Percentiles rank a stretch among this genome's conserved stretches.
phyloP scores from a whole-genome alignment of 345 rosid genomes.

The Ailanthus altissimus region DNA sequence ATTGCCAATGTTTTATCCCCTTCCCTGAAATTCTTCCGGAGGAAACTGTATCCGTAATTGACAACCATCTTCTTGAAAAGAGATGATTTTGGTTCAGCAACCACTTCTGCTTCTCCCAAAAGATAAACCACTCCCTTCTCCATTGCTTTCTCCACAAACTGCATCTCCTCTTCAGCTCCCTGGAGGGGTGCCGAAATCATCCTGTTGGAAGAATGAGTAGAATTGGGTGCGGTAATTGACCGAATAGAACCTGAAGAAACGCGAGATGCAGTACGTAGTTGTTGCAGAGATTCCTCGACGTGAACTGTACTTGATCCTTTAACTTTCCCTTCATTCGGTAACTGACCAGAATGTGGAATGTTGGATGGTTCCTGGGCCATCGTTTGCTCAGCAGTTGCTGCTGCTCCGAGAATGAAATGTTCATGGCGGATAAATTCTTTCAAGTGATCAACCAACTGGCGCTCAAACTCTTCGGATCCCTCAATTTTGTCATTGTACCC shows the following conservation, averaged over 20 bases:
- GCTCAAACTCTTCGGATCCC: slow-evolving; percentile 49
- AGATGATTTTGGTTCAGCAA: slow-evolving; percentile 49
- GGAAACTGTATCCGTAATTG: slow-evolving; percentile 50
- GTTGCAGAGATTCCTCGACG: slow-evolving; percentile 41
- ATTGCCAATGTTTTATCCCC: slow-evolving; percentile 56
- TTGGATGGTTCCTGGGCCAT: background rate
- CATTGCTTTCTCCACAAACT: slow-evolving; percentile 54
- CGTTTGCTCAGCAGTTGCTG: slow-evolving; percentile 6
- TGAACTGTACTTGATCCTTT: slow-evolving; percentile 23
- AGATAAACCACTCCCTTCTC: slow-evolving; percentile 69
- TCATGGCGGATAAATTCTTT: slow-evolving; percentile 59
- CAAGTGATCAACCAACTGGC: slow-evolving; percentile 44
- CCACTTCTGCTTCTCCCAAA: slow-evolving; percentile 66
- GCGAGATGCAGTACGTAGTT: slow-evolving; percentile 17
- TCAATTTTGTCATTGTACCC: slow-evolving; percentile 55
- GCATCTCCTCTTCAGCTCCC: slow-evolving; percentile 50
- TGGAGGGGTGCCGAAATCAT: slow-evolving; percentile 20
- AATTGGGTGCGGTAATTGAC: slow-evolving; percentile 23
- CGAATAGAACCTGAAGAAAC: slow-evolving; percentile 47
- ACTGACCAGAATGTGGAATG: slow-evolving; percentile 16
- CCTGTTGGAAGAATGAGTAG: slow-evolving; percentile 23
- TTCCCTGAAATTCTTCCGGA: slow-evolving; percentile 68
- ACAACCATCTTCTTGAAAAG: slow-evolving; percentile 62
- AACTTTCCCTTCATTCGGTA: slow-evolving; percentile 25
- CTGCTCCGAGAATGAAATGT: slow-evolving; percentile 35